Percentiles rank a stretch among this genome's conserved stretches.
Evolutionary conservation across 768 basidiomycete genomes (phyloP).

Genomic region (Cystofilobasidium bisporidii): DNA sequence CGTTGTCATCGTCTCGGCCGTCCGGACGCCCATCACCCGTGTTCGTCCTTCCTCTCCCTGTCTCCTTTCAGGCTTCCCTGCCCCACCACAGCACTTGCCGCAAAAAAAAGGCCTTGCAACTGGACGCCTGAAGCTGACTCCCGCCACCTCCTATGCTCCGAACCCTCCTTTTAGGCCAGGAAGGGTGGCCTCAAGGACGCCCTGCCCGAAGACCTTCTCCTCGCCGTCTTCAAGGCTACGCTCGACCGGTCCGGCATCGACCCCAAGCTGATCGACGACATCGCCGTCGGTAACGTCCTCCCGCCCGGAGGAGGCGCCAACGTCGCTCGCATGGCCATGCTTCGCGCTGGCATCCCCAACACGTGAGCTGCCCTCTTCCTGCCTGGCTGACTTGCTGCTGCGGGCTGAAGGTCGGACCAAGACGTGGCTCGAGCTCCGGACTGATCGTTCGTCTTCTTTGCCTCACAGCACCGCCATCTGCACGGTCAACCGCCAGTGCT

Average conservation of each 20-base stretch:
- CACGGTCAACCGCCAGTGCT: slow-evolving; percentile 86
- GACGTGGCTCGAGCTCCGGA: too few species aligned
- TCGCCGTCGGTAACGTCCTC: slow-evolving; percentile 78
- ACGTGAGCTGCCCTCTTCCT: slow-evolving; percentile 37
- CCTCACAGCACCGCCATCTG: slow-evolving; percentile 52
- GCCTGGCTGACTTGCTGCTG: neutral
- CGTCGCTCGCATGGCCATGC: slow-evolving; percentile 74
- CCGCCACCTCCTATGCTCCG: neutral
- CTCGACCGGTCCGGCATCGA: slow-evolving; percentile 50
- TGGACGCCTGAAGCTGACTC: neutral
- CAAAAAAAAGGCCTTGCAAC: neutral
- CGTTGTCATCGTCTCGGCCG: slow-evolving; percentile 79
- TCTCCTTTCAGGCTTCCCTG: neutral
- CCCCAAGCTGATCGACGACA: slow-evolving; percentile 72
- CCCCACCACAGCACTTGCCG: too few species aligned
- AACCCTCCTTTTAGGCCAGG: slow-evolving; percentile 42
- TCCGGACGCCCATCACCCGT: slow-evolving; percentile 87
- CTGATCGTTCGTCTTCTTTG: neutral
- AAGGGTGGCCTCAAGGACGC: slow-evolving; percentile 92
- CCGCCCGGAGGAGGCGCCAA: slow-evolving; percentile 74
- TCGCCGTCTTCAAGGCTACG: slow-evolving; percentile 58
- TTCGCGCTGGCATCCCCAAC: slow-evolving; percentile 75
- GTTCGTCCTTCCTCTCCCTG: slow-evolving; percentile 42
- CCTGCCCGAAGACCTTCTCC: slow-evolving; percentile 67
- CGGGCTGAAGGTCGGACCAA: neutral